Conservation (phyloP, 164 flowering plant genomes). For the Malania oleifera region DNA sequence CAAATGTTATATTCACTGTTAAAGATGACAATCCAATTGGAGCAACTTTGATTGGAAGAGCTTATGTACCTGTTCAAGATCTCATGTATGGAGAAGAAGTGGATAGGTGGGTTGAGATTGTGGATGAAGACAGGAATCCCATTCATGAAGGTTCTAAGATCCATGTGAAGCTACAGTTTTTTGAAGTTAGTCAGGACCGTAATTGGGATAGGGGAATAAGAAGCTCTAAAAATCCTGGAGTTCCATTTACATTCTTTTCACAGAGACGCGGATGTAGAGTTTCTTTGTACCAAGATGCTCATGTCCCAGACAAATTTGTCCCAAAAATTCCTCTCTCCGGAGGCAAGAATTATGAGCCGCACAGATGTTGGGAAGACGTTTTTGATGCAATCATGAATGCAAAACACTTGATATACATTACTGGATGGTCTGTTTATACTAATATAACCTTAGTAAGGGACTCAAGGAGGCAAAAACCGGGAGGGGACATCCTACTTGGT, state of each 20-base stretch:
- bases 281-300: slow-evolving; percentile 78
- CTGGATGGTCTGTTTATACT: slow-evolving; percentile 82
- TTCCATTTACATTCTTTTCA: slow-evolving; percentile 62
- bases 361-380: slow-evolving; percentile 75
- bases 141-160: slow-evolving; percentile 42
- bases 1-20: slow-evolving; percentile 57
- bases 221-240: slow-evolving; percentile 58
- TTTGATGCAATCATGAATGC: slow-evolving; percentile 78
- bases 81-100: slow-evolving; percentile 56
- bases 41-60: slow-evolving; percentile 72
- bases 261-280: slow-evolving; percentile 69
- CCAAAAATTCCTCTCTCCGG: slow-evolving; percentile 71
- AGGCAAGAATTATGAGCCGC: slow-evolving; percentile 56
- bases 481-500: slow-evolving; percentile 50
- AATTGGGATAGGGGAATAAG: slow-evolving; percentile 52
- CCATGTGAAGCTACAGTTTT: slow-evolving; percentile 63
- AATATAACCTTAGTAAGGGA: slow-evolving; percentile 58
- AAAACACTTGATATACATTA: slow-evolving; percentile 68
- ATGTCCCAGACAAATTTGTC: slow-evolving; percentile 59
- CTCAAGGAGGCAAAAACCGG: slow-evolving; percentile 56
- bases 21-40: slow-evolving; percentile 74
- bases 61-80: slow-evolving; percentile 57
- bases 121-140: slow-evolving; percentile 51
- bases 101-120: slow-evolving; percentile 61
- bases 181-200: slow-evolving; percentile 44